Percentiles rank a stretch among this genome's conserved stretches.
Conservation (phyloP, 2,329 filamentous ascomycete genomes). For the Penicillium sclerotigenum region DNA sequence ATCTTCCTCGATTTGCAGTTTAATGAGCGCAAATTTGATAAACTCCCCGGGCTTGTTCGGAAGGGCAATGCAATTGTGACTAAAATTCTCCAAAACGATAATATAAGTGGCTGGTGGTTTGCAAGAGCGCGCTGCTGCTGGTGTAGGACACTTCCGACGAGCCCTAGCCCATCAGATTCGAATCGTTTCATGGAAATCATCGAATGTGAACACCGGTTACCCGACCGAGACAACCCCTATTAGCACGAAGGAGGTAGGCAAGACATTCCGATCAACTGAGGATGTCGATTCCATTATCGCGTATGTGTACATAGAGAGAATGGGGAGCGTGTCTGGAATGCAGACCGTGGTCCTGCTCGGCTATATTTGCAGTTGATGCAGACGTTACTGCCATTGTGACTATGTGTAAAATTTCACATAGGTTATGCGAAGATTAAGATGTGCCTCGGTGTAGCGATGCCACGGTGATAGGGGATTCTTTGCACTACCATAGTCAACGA, state of each 20-base stretch:
- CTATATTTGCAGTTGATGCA: background rate
- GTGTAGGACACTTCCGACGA: conserved; percentile 9
- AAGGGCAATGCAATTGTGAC: background rate
- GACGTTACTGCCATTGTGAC: no score
- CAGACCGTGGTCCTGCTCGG: conserved; percentile 11
- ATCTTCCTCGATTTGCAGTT: background rate
- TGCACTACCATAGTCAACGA: conserved; percentile 23
- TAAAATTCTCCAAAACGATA: conserved; percentile 11
- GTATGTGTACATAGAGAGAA: conserved; percentile 1
- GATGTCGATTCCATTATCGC: conserved; percentile 14
- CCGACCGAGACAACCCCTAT: conserved; percentile 11
- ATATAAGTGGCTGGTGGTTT: conserved; percentile 10
- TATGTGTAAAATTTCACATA: background rate
- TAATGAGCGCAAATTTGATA: background rate
- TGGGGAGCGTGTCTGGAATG: conserved; percentile 6
- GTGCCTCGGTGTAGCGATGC: conserved; percentile 4
- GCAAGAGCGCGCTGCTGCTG: conserved; percentile 3
- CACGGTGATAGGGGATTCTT: conserved; percentile 12
- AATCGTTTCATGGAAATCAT: conserved; percentile 13
- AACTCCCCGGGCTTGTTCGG: background rate
- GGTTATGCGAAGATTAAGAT: background rate
- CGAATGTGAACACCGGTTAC: conserved; percentile 8
- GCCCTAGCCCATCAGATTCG: conserved; percentile 5
- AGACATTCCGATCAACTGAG: conserved; percentile 13
- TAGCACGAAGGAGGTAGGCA: conserved; percentile 10